phyloP scores from a whole-genome alignment of 495 filamentous ascomycete genomes.

The Melanomma pulvis-pyrius region DNA sequence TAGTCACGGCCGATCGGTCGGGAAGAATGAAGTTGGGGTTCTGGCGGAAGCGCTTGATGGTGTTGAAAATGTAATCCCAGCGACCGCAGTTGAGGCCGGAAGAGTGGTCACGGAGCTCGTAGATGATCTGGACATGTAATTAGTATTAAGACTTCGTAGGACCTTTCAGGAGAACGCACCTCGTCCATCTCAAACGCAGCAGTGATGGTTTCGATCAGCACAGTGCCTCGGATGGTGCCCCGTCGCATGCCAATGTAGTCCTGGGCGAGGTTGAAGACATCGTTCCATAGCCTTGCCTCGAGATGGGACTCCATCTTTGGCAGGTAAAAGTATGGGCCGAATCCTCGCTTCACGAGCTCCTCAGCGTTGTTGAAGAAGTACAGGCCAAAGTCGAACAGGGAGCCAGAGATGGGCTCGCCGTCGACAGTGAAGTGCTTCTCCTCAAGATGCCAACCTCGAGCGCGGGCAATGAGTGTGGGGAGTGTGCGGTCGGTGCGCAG shows the following conservation, averaged over 20 bases:
- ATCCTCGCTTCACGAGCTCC: slow-evolving; percentile 80
- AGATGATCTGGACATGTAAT: too few relatives aligned
- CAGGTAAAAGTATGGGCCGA: slow-evolving; percentile 97
- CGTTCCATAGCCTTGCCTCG: slow-evolving; percentile 97
- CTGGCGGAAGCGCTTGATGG: slow-evolving; percentile 99
- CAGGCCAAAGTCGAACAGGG: slow-evolving; percentile 95
- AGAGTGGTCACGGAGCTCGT: slow-evolving; percentile 96
- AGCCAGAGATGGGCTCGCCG: slow-evolving; percentile 90
- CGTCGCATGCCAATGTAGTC: slow-evolving; percentile 87
- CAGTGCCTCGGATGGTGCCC: slow-evolving; percentile 92
- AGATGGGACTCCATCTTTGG: slow-evolving; percentile 99
- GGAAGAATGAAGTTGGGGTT: slow-evolving; percentile 91
- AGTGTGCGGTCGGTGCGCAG: slow-evolving; percentile 86
- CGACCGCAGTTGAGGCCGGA: slow-evolving; percentile 97
- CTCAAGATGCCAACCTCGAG: slow-evolving; percentile 73
- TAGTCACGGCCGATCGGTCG: slow-evolving; percentile 87
- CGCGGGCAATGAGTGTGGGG: slow-evolving; percentile 63
- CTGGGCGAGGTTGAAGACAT: slow-evolving; percentile 95
- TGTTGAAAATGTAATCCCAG: slow-evolving; percentile 99
- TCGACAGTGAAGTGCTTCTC: slow-evolving; percentile 98
- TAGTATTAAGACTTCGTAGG: neutral
- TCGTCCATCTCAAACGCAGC: slow-evolving; percentile 99
- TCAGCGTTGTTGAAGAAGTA: slow-evolving; percentile 99
- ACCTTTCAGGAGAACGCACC: neutral
- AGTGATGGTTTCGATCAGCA: slow-evolving; percentile 96